Evolutionary conservation across 306 rosid species (phyloP), one percentile per base, ranked within the genome.

Genomic region (Begonia loranthoides): DNA sequence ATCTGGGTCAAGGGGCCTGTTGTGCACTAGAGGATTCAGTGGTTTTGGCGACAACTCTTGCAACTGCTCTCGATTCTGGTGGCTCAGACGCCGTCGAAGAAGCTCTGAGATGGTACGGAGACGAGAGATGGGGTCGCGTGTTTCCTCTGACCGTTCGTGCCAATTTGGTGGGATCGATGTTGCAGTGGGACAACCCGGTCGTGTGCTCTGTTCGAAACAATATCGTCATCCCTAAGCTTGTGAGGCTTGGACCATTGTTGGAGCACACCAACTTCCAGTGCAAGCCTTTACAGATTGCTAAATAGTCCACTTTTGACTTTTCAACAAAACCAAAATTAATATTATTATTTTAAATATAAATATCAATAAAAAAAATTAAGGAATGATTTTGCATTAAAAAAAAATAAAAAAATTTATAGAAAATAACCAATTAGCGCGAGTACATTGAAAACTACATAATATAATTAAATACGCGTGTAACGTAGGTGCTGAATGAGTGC

Each of bases 1-100:
- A 89, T 73, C 95, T 89, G 0, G 95, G 87, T 0, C 97, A 89
- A 67, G 97, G 95, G n/a, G 94, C 87, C 48, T 85, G 93, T 59
- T 81, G 94, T 78, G 97, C 97, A 10, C 68, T 89, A 9, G 95
- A 89, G 70, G 97, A 89, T 65, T 66, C 97, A 10, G 80, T 78
- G 33, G 71, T 73, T 67, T 73, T 67, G 45, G 83, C 95, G 12
- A 70, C 71, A 34, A 85, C 79, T 63, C 97, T 89, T 15, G 81
- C 79, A 9, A 21, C 38, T 33, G 94, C 87, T 6, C 64, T 88
- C 39, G 56, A 75, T 10, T 77, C 87, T 4, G 67, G 66, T 49
- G 60, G 71, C 13, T 36, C 52, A 0, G 66, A 79, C 0, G 47
- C 13, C 13, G 62, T 85, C 1, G 90, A 77, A 72, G 76, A 43